Conservation (phyloP, 2,329 filamentous ascomycete genomes). For the Ophiostoma australiae region DNA sequence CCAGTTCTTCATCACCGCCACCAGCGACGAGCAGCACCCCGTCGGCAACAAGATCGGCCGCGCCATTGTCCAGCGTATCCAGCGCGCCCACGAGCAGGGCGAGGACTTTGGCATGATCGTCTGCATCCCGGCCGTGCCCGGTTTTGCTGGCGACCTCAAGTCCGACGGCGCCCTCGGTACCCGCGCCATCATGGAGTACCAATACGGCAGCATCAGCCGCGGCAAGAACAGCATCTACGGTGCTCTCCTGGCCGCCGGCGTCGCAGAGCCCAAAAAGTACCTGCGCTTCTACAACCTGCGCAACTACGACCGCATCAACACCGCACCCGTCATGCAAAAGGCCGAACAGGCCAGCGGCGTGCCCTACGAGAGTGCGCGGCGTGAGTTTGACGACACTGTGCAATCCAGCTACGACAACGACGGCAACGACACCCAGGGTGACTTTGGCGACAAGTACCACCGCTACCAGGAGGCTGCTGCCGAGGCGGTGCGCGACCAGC, state of each 20-base stretch:
- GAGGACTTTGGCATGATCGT: slow-evolving; percentile 71
- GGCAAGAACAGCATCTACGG: slow-evolving; percentile 76
- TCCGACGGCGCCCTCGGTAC: slow-evolving; percentile 69
- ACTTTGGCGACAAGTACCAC: slow-evolving; percentile 43
- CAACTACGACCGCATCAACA: slow-evolving; percentile 80
- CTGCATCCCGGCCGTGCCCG: slow-evolving; percentile 73
- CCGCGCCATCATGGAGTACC: slow-evolving; percentile 82
- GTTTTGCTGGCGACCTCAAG: slow-evolving; percentile 75
- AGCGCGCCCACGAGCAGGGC: slow-evolving; percentile 61
- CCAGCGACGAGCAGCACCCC: slow-evolving; percentile 62
- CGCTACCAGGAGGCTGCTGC: slow-evolving; percentile 68
- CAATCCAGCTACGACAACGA: slow-evolving; percentile 41
- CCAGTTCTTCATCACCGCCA: slow-evolving; percentile 85
- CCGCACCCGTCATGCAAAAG: slow-evolving; percentile 54
- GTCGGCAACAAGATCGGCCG: slow-evolving; percentile 73
- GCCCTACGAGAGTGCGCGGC: slow-evolving; percentile 60
- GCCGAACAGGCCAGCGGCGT: slow-evolving; percentile 62
- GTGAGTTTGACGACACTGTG: slow-evolving; percentile 57
- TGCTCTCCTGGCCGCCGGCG: slow-evolving; percentile 57
- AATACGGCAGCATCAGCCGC: slow-evolving; percentile 74
- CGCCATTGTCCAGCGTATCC: slow-evolving; percentile 71
- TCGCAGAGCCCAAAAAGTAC: slow-evolving; percentile 64
- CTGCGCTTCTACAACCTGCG: slow-evolving; percentile 82
- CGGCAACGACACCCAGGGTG: slow-evolving; percentile 28
- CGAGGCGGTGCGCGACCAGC: slow-evolving; percentile 30